Conservation (phyloP, 768 basidiomycete genomes). For the Tylopilus plumbeoviolaceoides region DNA sequence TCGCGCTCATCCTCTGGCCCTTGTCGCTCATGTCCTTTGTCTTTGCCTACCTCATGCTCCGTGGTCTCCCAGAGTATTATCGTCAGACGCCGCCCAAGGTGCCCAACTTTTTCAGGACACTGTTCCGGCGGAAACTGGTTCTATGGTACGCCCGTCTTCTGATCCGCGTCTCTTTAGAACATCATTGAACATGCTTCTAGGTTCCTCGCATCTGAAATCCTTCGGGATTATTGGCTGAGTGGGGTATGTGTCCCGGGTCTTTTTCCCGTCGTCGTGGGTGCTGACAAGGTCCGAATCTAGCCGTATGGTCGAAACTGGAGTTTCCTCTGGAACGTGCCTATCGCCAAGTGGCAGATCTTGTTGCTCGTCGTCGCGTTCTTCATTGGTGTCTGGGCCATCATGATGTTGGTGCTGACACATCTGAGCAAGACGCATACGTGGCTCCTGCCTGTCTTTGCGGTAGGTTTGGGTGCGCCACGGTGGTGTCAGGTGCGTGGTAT, state of each 20-base stretch:
- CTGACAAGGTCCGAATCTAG: slow-evolving; percentile 33
- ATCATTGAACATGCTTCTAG: slow-evolving; percentile 15
- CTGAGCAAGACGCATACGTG: slow-evolving; percentile 95
- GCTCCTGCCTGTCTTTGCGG: slow-evolving; percentile 92
- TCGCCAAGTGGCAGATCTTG: slow-evolving; percentile 80
- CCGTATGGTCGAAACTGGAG: slow-evolving; percentile 94
- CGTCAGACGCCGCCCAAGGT: slow-evolving; percentile 93
- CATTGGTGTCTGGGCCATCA: slow-evolving; percentile 75
- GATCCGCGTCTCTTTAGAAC: not conserved
- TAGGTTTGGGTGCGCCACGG: slow-evolving; percentile 87
- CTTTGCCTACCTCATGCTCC: slow-evolving; percentile 81
- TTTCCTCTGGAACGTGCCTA: slow-evolving; percentile 84
- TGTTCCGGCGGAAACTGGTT: slow-evolving; percentile 88
- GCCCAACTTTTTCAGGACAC: slow-evolving; percentile 84
- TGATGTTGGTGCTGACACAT: slow-evolving; percentile 72
- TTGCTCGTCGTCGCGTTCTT: slow-evolving; percentile 83
- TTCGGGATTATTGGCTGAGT: slow-evolving; percentile 91
- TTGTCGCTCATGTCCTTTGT: slow-evolving; percentile 67
- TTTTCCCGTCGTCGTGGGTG: not conserved
- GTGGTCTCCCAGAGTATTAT: slow-evolving; percentile 90
- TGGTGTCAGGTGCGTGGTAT: slow-evolving; percentile 76
- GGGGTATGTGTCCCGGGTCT: slow-evolving; percentile 48
- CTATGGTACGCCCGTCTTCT: slow-evolving; percentile 51
- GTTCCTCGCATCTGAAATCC: slow-evolving; percentile 87
- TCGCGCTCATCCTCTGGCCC: slow-evolving; percentile 79